Evolutionary conservation across 352 stramenopile species (phyloP), one percentile per base, ranked within the genome.

Genomic region (Discostella stelligera): DNA sequence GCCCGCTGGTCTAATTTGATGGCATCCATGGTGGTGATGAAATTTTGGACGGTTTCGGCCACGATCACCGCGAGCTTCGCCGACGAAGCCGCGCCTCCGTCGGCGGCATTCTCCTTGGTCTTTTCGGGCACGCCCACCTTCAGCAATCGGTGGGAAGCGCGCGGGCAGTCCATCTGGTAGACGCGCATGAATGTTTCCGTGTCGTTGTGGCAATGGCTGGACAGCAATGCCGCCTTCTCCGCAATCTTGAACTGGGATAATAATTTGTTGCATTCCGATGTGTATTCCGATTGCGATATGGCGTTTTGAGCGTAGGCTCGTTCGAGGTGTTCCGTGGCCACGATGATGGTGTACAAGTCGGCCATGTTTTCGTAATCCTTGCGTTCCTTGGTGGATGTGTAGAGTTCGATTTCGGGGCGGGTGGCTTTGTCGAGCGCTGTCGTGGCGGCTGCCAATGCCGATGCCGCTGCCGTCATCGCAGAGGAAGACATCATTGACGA

Each of bases 11-110:
- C 97, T 50, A 99, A 90, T 80, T 98, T 98, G 52, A 99, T 93
- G 48, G 96, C 95, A 83, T 99, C 97, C 95, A 98, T 98, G 59
- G 97, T 88, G 21, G 96, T 99, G 86, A 99, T 99, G 78, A 98
- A 99, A 82, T 96, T 94, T 90, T 98, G 95, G 41, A 94, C 96
- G 20, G 96, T 98, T 82, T 98, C 95, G 3, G 96, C 95, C 30
- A 96, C 96, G 72, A n/a, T 84, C 54, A 49, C 77, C 62, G n/a
- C 82, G 55, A 70, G 64, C 46, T 46, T 74, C 16, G 54, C 16
- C 37, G 37, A 32, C 27, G 27, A 32, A 32, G 27, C 2, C 27
- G 5, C 2, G 5, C 23, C 16, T 37, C 54, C 68, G 89, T 96
- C 59, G 78, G 94, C 67, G 83, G 95, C 80, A 91, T 58, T 94